Evolutionary conservation across 352 stramenopile genomes (phyloP).

Genomic region (Pythium pectinolyticum): DNA sequence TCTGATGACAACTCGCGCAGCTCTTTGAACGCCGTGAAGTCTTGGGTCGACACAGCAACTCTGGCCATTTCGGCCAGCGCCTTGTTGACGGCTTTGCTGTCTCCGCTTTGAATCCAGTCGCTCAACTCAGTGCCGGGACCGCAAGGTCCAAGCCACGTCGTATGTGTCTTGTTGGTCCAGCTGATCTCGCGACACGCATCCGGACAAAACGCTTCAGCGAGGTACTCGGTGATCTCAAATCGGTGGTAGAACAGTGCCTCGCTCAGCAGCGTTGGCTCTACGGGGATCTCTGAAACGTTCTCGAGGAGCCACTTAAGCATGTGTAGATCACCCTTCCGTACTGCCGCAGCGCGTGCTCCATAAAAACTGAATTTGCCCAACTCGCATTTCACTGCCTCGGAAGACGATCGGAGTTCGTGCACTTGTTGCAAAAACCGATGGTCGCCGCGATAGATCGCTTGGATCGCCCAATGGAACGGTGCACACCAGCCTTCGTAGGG

Average conservation of each 20-base stretch:
- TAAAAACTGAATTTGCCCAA: not conserved
- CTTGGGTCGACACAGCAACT: no score
- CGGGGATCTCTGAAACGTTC: not conserved
- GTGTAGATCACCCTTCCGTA: not conserved
- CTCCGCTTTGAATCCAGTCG: slow-evolving; percentile 7
- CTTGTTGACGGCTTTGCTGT: no score
- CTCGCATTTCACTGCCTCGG: not conserved
- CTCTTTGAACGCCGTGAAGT: no score
- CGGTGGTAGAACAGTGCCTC: slow-evolving; percentile 8
- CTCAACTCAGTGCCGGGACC: not conserved
- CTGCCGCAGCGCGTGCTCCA: not conserved
- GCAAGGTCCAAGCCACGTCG: not conserved
- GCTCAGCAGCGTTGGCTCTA: slow-evolving; percentile 3
- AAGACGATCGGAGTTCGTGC: not conserved
- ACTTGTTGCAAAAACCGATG: not conserved
- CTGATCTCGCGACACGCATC: slow-evolving; percentile 2
- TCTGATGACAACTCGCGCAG: no score
- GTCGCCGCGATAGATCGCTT: not conserved
- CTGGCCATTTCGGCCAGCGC: no score
- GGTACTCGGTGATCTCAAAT: slow-evolving; percentile 5
- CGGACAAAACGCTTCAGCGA: not conserved
- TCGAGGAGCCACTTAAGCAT: slow-evolving; percentile 6
- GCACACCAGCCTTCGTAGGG: not conserved
- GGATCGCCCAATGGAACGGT: not conserved
- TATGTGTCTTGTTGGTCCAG: not conserved